phyloP scores from a whole-genome alignment of 768 basidiomycete species.

The Psilocybe tampanensis region DNA sequence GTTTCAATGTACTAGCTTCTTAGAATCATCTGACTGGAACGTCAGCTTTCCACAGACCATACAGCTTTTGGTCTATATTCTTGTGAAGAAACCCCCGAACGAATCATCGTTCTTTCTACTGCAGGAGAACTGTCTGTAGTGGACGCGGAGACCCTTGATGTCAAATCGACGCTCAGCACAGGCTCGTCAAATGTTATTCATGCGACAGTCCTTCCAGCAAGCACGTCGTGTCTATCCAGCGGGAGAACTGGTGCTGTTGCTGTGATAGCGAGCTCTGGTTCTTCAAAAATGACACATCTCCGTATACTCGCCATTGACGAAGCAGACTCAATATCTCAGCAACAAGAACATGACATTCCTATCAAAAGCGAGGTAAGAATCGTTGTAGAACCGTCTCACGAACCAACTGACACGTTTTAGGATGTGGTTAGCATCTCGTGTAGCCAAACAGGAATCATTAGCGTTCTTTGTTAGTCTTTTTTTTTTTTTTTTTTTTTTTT shows the following conservation, averaged over 20 bases:
- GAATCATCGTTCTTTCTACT: constrained; percentile 26
- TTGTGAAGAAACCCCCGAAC: constrained; percentile 21
- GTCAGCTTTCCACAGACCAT: constrained; percentile 24
- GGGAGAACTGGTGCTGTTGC: constrained; percentile 19
- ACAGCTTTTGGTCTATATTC: constrained; percentile 24
- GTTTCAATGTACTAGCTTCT: not conserved
- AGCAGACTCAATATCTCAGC: constrained; percentile 30
- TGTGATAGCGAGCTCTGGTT: constrained; percentile 19
- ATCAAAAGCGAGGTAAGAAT: constrained; percentile 32
- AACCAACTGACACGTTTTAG: constrained; percentile 25
- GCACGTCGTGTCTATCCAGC: constrained; percentile 10
- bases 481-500: not conserved
- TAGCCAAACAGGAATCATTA: constrained; percentile 50
- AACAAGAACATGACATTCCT: constrained; percentile 30
- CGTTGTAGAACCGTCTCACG: not conserved
- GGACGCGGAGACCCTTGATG: constrained; percentile 25
- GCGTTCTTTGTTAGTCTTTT: constrained; percentile 46
- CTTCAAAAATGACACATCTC: constrained; percentile 24
- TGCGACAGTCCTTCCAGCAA: constrained; percentile 21
- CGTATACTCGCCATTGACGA: constrained; percentile 35
- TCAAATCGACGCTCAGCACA: constrained; percentile 18
- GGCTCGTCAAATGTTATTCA: constrained; percentile 16
- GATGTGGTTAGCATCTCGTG: constrained; percentile 41
- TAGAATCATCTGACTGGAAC: not conserved
- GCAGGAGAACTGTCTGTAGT: constrained; percentile 24